Conservation (phyloP, 768 basidiomycete genomes). For the Tulasnella sp. region DNA sequence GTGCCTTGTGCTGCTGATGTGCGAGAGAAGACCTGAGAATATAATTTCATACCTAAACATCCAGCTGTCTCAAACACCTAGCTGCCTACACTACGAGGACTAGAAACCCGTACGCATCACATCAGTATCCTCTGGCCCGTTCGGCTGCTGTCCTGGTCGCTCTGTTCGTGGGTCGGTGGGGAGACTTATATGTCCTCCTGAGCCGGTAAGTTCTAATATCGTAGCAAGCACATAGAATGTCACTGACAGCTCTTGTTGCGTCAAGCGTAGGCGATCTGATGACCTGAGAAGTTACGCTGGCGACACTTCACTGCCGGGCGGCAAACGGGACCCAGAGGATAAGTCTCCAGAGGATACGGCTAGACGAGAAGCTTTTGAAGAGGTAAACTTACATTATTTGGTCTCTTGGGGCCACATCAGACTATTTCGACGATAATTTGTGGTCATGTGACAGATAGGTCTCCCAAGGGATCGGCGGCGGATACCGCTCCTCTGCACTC, state of each 20-base stretch:
- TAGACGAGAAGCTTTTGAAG: conserved; percentile 80
- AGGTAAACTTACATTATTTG: conserved; percentile 36
- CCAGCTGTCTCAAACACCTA: conserved; percentile 50
- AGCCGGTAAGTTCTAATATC: conserved; percentile 43
- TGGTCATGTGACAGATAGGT: conserved; percentile 49
- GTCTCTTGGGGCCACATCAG: not conserved
- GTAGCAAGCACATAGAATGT: not conserved
- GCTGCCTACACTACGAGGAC: conserved; percentile 37
- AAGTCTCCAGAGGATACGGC: conserved; percentile 66
- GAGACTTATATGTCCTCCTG: conserved; percentile 78
- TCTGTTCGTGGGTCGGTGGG: conserved; percentile 70
- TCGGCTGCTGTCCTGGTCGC: conserved; percentile 74
- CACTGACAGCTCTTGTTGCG: not conserved
- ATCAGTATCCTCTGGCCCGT: conserved; percentile 41
- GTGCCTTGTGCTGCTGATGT: not conserved
- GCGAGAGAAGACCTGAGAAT: not conserved
- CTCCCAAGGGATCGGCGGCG: conserved; percentile 57
- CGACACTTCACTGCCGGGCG: conserved; percentile 82
- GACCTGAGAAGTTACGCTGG: conserved; percentile 68
- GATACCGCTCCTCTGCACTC: conserved; percentile 61
- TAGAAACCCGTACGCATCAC: conserved; percentile 24
- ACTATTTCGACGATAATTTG: too few relatives aligned
- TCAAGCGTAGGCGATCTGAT: conserved; percentile 50
- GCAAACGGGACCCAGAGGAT: conserved; percentile 64
- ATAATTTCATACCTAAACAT: not conserved